These are phyloP conservation scores for Aspergillus sergii DNA, from an alignment of 2,329 filamentous ascomycete genomes.

Conservation along the genomic window DNA sequence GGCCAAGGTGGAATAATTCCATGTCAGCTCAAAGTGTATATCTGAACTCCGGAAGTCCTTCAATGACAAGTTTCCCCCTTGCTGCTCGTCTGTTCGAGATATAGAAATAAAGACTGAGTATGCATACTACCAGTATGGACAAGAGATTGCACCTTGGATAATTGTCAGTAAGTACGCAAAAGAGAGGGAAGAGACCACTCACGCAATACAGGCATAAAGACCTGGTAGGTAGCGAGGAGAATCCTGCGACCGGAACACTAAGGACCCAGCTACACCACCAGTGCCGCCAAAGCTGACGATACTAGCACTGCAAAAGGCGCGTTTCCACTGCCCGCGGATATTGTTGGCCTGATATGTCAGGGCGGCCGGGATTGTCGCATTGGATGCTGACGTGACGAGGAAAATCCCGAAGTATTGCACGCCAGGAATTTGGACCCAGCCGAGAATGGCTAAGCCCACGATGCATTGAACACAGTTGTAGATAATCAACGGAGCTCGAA, in stretches of 20 bases:
- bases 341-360: slow-evolving; percentile 87
- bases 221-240: slow-evolving; percentile 19
- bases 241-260: slow-evolving; percentile 65
- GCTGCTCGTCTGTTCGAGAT: neutral
- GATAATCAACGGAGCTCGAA: neutral
- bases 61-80: neutral
- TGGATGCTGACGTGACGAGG: slow-evolving; percentile 69
- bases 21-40: neutral
- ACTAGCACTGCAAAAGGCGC: slow-evolving; percentile 75
- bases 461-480: slow-evolving; percentile 3
- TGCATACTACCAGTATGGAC: neutral
- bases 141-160: neutral
- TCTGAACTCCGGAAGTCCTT: neutral
- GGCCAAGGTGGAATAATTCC: neutral
- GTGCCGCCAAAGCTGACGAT: slow-evolving; percentile 76
- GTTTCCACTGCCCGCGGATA: slow-evolving; percentile 85
- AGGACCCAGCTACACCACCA: slow-evolving; percentile 73
- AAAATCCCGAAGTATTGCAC: slow-evolving; percentile 6
- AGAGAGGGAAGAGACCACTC: neutral
- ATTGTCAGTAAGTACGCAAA: neutral
- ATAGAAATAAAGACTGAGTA: neutral
- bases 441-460: neutral
- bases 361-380: slow-evolving; percentile 73
- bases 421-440: neutral
- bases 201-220: slow-evolving; percentile 2